Base-by-base conservation (phyloP, 441 rosid species). In the Melastoma candidum region DNA sequence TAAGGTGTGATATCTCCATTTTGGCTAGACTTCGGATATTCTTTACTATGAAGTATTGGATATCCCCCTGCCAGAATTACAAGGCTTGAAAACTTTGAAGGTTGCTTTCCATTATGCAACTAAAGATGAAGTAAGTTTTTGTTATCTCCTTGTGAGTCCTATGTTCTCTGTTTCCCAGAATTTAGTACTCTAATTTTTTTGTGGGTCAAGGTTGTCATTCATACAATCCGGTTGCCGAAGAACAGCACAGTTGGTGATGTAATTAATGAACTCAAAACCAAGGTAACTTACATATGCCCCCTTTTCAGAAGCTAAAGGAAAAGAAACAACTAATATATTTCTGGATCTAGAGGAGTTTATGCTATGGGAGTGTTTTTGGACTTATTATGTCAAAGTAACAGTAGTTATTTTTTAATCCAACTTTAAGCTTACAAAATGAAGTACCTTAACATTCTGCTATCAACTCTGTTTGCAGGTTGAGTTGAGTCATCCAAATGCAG, bases 241-340 rank as follows among this genome's bases (percentile, higher is more conserved):
- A 80, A 77, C 72, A 79, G 92, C 66, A 84, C 85, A 11, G 83
- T 81, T 9, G 92, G 76, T 8, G 85, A 84, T 75, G 92, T 84
- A 48, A 74, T 84, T 47, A 75, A 71, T 65, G 84, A 81, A 64
- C 85, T 84, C 47, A 84, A 77, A 68, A 70, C 80, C 55, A 84
- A 78, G 87, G 87, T 74, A 53, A 51, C 47, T 52, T 17, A 13
- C 26, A 26, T 7, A 32, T 8, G 17, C 45, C 24, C 43, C 26
- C 25, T 36, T 24, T 52, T 52, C 26, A 52, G 41, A 4, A 4
- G 41, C 22, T 17, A 17, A 14, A 36, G 36, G 9, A 10, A 45
- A 24, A 52, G n/a, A 0, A 32, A 36, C 41, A 4, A 17, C 22
- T 17, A 4, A 36, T 36, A 32, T 36, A 36, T 11, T 45, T 52